Evolutionary conservation across 1,139 yeast genomes (phyloP), one percentile per base, ranked within the genome.

Genomic region (Zygosaccharomyces pseudobailii): DNA sequence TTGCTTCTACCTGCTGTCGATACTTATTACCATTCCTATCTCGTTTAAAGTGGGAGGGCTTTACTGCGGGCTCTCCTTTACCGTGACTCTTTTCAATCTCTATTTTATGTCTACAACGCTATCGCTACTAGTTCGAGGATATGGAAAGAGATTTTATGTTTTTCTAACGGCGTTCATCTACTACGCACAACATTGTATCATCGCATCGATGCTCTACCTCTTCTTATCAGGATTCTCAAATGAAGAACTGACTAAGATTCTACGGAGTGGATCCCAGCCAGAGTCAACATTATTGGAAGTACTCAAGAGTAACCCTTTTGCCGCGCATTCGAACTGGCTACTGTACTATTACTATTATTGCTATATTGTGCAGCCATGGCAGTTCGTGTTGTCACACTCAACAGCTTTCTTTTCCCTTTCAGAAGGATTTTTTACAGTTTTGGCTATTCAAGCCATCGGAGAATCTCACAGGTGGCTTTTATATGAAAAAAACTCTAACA

Each of bases 31-130:
- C 1, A 84, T 92, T 17, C 97, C 97, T 5, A 75, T 92, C 53
- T 88, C 97, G n/a, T 92, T 92, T 68, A 96, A 90, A 62, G 84
- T 88, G 30, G 97, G 97, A 13, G 97, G 97, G 1, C 76, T 84
- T 27, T 76, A 80, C 47, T 90, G 97, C 68, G 98, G 98, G 0
- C 71, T 92, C 55, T 80, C 95, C 17, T 92, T 82, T 63, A 86
- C 97, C 2, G 79, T 87, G 42, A 83, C 96, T 1, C 73, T 89
- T 28, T 78, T 85, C 54, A 66, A 74, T 43, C 68, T 85, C 48
- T 89, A 88, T 67, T 82, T 87, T 54, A 65, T 79, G 5, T 71
- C 88, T 43, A 87, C 96, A 9, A 82, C 95, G 1, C 63, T 88
- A 36, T 74, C 94, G 50, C 72, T 87, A 28, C 52, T 80, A 19